Evolutionary conservation across 768 basidiomycete genomes (phyloP), one percentile per base, ranked within the genome.

Genomic region (Amanita jacksonii): DNA sequence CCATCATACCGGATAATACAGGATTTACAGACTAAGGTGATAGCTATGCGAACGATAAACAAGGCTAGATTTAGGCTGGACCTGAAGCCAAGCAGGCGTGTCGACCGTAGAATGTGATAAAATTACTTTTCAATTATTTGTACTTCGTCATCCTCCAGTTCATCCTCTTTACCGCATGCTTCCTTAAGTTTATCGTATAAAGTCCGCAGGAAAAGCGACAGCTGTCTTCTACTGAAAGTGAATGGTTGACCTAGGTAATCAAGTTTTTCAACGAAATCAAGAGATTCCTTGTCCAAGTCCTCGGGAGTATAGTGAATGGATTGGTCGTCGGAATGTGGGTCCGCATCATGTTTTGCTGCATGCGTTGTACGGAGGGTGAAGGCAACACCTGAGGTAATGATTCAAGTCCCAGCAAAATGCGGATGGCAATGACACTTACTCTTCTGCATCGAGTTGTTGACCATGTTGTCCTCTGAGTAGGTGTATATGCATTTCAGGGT

Each of bases 401-500:
- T 22, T 39, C 44, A 32, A 33, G 33, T 25, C 19, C 16, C 19
- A 19, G 30, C 13, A 41, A 43, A n/a, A 20, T 25, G 36, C 39
- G 32, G 8, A 28, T 25, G 32, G 48, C 44, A 56, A 34, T 40
- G 60, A 62, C 49, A 52, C 60, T 61, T 56, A 73, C 69, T 65
- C 55, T 65, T 68, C 43, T 61, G 54, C 8, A 52, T 39, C 34
- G 58, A 52, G 51, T 58, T 49, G 40, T 51, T 37, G 24, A 46
- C 46, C 44, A 54, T 53, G 19, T 54, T 56, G 48, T 57, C 62
- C 51, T 70, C 63, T 7, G 58, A 61, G 54, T 70, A 69, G 2
- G 81, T 79, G 57, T 79, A 88, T 23, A 86, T 60, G 57, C 88
- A 93, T 5, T 65, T 73, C 49, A 81, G 70, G 10, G 66, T 60